A percentile compares a stretch with the other conserved stretches of the same genome.
Evolutionary conservation across 192 early-diverging fungal genomes (phyloP).

Genomic region (Rhizoclosmatium globosum): DNA sequence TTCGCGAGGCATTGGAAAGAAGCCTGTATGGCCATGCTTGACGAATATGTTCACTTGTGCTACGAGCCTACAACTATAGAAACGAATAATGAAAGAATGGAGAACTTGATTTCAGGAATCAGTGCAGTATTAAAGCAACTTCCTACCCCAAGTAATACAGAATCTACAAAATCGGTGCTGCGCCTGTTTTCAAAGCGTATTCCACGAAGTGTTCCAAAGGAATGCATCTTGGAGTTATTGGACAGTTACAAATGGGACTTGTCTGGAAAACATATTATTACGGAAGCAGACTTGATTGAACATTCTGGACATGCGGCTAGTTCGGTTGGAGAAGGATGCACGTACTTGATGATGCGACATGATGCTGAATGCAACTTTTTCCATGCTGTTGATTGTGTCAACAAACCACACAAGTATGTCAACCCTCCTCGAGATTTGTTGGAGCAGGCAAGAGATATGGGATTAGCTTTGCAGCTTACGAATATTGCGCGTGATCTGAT

Average conservation of each 20-base stretch:
- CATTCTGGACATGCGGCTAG: slow-evolving; percentile 43
- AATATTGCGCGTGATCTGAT: slow-evolving; percentile 63
- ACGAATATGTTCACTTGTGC: slow-evolving; percentile 23
- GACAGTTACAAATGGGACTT: slow-evolving; percentile 37
- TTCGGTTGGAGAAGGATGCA: slow-evolving; percentile 43
- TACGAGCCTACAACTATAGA: not conserved
- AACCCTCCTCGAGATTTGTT: not conserved
- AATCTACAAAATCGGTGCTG: slow-evolving; percentile 2
- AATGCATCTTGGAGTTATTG: slow-evolving; percentile 34
- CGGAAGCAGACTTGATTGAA: slow-evolving; percentile 30
- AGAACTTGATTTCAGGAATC: not conserved
- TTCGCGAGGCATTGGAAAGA: not conserved
- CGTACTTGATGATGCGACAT: slow-evolving; percentile 38
- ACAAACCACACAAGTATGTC: not conserved
- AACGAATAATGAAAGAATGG: not conserved
- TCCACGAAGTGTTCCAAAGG: slow-evolving; percentile 33
- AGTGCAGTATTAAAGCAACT: not conserved
- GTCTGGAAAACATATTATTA: not conserved
- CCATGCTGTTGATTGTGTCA: not conserved
- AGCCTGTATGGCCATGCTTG: not conserved
- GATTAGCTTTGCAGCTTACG: slow-evolving; percentile 51
- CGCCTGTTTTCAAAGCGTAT: slow-evolving; percentile 28
- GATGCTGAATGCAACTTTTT: slow-evolving; percentile 3
- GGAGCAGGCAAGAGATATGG: slow-evolving; percentile 36
- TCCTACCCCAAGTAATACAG: not conserved